phyloP scores from a whole-genome alignment of 2,329 filamentous ascomycete genomes.

The Colletotrichum viniferum region DNA sequence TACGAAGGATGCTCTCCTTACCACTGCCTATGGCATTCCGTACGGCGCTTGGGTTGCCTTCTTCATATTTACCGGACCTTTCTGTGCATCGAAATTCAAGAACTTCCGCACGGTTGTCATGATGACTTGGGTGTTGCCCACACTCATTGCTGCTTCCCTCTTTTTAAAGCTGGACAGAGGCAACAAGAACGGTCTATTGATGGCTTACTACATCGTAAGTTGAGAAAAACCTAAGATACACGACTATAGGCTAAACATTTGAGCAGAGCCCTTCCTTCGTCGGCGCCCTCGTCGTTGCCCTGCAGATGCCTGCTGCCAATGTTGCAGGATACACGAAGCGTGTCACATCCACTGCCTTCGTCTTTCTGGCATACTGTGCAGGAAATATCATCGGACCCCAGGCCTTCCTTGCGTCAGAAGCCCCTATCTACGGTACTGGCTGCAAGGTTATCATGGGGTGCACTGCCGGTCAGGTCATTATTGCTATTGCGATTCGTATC shows the following conservation, averaged over 20 bases:
- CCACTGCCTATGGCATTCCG: conserved; percentile 58
- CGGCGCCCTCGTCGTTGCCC: conserved; percentile 50
- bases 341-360: conserved; percentile 46
- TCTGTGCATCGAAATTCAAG: conserved; percentile 51
- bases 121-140: conserved; percentile 55
- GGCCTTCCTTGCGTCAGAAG: conserved; percentile 38
- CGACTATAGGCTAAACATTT: conserved; percentile 36
- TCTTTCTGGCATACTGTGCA: conserved; percentile 46
- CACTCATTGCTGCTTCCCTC: conserved; percentile 27
- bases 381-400: conserved; percentile 44
- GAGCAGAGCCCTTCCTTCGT: conserved; percentile 40
- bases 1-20: conserved; percentile 35
- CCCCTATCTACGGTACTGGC: conserved; percentile 52
- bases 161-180: conserved; percentile 47
- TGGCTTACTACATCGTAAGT: conserved; percentile 42
- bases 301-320: conserved; percentile 55
- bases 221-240: conserved; percentile 46
- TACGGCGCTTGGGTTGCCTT: conserved; percentile 57
- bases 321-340: conserved; percentile 53
- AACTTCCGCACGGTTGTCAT: conserved; percentile 58
- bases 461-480: conserved; percentile 41
- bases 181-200: conserved; percentile 40
- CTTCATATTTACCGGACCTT: conserved; percentile 57
- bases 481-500: conserved; percentile 37
- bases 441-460: conserved; percentile 54